Evolutionary conservation across 805 yeast species (phyloP).

Genomic region (Priceomyces fermenticarens): DNA sequence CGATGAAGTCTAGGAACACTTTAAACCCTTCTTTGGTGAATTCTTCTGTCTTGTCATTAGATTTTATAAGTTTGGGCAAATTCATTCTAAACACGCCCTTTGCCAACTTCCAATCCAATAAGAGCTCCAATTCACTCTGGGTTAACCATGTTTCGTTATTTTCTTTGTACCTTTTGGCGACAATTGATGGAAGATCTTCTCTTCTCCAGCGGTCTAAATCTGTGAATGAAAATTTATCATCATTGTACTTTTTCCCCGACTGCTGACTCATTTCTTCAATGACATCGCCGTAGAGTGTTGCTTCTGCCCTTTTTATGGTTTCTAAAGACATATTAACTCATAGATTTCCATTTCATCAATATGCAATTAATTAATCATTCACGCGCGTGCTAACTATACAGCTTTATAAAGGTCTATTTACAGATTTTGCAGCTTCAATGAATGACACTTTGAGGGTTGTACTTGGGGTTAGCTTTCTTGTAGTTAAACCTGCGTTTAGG

Average conservation of each 20-base stretch:
- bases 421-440: neutral
- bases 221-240: slow-evolving; percentile 22
- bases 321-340: slow-evolving; percentile 2
- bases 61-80: slow-evolving; percentile 37
- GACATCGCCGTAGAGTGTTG: slow-evolving; percentile 22
- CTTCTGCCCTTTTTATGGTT: slow-evolving; percentile 15
- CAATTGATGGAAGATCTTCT: slow-evolving; percentile 22
- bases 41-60: slow-evolving; percentile 31
- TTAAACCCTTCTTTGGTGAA: slow-evolving; percentile 26
- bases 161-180: slow-evolving; percentile 21
- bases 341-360: too few species aligned
- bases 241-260: slow-evolving; percentile 20
- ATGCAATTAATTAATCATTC: too few species aligned
- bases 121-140: slow-evolving; percentile 35
- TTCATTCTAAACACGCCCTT: slow-evolving; percentile 45
- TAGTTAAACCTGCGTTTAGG: slow-evolving; percentile 38
- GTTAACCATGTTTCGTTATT: slow-evolving; percentile 24
- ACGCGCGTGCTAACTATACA: too few species aligned
- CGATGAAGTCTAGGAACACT: slow-evolving; percentile 10
- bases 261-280: slow-evolving; percentile 26
- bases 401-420: neutral
- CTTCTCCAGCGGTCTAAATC: slow-evolving; percentile 40
- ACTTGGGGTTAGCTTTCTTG: slow-evolving; percentile 7
- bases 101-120: slow-evolving; percentile 50
- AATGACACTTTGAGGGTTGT: slow-evolving; percentile 9